Conservation (phyloP, 352 stramenopile genomes). For the Phytopythium helicoides region DNA sequence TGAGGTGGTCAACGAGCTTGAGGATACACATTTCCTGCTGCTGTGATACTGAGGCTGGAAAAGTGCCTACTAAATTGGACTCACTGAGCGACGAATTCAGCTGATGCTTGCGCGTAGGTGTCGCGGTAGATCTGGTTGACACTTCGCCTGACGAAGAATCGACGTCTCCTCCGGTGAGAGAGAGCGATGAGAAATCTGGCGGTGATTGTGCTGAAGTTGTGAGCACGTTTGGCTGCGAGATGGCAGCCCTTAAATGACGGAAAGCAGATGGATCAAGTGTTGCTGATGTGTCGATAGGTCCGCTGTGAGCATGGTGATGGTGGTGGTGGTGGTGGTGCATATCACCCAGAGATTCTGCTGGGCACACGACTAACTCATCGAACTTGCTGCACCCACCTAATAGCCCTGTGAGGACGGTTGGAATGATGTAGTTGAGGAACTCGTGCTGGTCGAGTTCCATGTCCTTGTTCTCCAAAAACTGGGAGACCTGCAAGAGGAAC, state of each 20-base stretch:
- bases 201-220: conserved; percentile 9
- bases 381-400: conserved; percentile 30
- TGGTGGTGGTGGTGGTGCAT: conserved; percentile 18
- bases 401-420: conserved; percentile 71
- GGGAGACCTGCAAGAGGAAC: conserved; percentile 37
- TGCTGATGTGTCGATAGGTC: background rate
- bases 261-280: conserved; percentile 2
- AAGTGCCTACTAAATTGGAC: conserved; percentile 24
- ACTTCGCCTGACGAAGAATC: too few species aligned
- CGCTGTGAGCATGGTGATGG: conserved; percentile 21
- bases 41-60: conserved; percentile 22
- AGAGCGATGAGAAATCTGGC: conserved; percentile 1
- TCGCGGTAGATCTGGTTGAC: too few species aligned
- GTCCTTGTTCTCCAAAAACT: conserved; percentile 81
- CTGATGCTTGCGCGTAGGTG: conserved; percentile 1
- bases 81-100: conserved; percentile 33
- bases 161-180: conserved; percentile 5
- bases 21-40: conserved; percentile 44
- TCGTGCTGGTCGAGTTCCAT: conserved; percentile 83
- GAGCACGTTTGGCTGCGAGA: conserved; percentile 27
- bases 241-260: conserved; percentile 21
- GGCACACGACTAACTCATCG: conserved; percentile 6
- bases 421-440: conserved; percentile 81
- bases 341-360: background rate
- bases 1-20: conserved; percentile 52